Evolutionary conservation across 768 basidiomycete genomes (phyloP).

Genomic region (Hortiboletus flavorubellus): DNA sequence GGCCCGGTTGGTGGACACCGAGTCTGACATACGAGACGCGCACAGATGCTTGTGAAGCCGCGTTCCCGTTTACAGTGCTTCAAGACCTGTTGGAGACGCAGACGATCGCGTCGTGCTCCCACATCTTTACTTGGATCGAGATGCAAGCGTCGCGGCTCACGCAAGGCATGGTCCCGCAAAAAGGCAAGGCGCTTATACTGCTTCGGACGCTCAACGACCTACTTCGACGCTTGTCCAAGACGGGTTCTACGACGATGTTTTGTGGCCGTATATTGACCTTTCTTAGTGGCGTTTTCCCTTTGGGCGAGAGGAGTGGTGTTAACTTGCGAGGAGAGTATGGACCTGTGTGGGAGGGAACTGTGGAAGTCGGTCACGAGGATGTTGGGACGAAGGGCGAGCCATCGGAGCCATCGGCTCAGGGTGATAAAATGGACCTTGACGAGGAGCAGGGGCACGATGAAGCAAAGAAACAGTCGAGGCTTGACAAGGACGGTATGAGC

Average conservation of each 20-base stretch:
- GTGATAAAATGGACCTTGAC: constrained; percentile 65
- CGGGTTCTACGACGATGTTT: constrained; percentile 79
- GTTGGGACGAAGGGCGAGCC: constrained; percentile 31
- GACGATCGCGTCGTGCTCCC: constrained; percentile 80
- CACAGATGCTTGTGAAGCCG: constrained; percentile 73
- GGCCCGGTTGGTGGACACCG: background rate
- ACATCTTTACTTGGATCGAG: constrained; percentile 89
- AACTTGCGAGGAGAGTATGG: constrained; percentile 89
- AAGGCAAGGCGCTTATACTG: constrained; percentile 83
- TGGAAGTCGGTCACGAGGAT: constrained; percentile 35
- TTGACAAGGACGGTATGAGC: constrained; percentile 63
- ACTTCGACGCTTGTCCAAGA: constrained; percentile 81
- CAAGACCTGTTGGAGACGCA: constrained; percentile 85
- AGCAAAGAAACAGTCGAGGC: constrained; percentile 34
- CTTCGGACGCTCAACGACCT: constrained; percentile 86
- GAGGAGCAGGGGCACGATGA: constrained; percentile 30
- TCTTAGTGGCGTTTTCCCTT: constrained; percentile 78
- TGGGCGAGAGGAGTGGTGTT: constrained; percentile 88
- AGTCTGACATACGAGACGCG: background rate
- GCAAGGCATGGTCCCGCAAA: constrained; percentile 75
- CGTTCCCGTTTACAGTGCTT: constrained; percentile 68
- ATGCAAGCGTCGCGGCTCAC: constrained; percentile 65
- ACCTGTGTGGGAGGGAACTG: constrained; percentile 69
- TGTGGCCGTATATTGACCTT: constrained; percentile 89
- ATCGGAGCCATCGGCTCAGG: constrained; percentile 32